Evolutionary conservation across 2,329 filamentous ascomycete species (phyloP), one percentile per base, ranked within the genome.

Genomic region (Penicillium sp.): DNA sequence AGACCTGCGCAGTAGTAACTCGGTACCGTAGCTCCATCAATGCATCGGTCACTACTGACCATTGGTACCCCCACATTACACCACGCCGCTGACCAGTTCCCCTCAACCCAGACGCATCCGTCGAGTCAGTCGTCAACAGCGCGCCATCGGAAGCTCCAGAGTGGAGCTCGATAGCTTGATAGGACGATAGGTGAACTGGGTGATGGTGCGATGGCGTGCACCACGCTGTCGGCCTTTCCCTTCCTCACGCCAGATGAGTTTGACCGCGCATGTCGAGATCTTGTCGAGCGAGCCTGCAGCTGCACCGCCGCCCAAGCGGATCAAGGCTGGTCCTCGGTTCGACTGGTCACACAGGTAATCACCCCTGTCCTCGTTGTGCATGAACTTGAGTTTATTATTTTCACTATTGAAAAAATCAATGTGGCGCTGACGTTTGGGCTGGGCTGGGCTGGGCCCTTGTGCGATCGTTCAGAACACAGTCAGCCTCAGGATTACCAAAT

Each of bases 191-290:
- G 6, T n/a, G 30, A 33, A 33, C 30, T 33, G 2, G 30, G 11
- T 11, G 45, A 48, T 45, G 60, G 62, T 59, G 58, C 45, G 55
- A 66, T 65, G 64, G 54, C 55, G 28, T 59, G 53, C 38, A 56
- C 64, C 46, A 28, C 8, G 37, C 55, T 77, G 45, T 70, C 70
- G 52, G 60, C 59, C 54, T 92, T 88, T 70, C 89, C 89, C 6
- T 85, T 83, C 60, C 81, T 92, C 30, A 83, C 77, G 11, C 70
- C 77, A 11, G 82, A 85, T 43, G 88, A 91, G 70, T 92, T 92
- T 65, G 76, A 84, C 56, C 82, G 86, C 70, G 85, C 83, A 57
- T 91, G 89, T 73, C 84, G 88, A 81, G 71, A 86, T 83, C 57
- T 86, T 78, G 58, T 67, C 56, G 59, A 68, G 65, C 37, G 78